Conservation (phyloP, 169 alveolate genomes). For the Plasmodium malariae region DNA sequence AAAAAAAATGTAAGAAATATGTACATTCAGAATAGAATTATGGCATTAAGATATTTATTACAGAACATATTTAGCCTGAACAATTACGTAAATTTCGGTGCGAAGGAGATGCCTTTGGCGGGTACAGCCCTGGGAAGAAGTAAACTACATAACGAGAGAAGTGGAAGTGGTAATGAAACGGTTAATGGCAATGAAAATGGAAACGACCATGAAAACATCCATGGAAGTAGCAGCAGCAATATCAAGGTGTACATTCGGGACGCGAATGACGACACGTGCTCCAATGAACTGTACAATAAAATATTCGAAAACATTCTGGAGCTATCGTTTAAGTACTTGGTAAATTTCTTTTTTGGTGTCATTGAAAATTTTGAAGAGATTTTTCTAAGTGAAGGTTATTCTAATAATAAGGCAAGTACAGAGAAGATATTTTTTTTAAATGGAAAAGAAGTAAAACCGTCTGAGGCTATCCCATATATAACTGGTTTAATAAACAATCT, state of each 20-base stretch:
- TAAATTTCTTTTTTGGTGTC: constrained; percentile 23
- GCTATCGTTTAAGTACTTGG: constrained; percentile 27
- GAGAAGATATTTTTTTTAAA: no score
- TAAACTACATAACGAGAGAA: no score
- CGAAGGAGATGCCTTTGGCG: not conserved
- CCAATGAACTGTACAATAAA: not conserved
- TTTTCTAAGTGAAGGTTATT: constrained; percentile 8
- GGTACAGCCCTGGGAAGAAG: not conserved
- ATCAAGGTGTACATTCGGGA: not conserved
- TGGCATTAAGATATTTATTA: constrained; percentile 32
- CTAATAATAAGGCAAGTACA: not conserved
- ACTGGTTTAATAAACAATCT: no score
- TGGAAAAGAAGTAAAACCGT: no score
- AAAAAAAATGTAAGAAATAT: constrained; percentile 40
- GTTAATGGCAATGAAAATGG: not conserved
- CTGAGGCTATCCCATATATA: no score
- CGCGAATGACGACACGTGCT: not conserved
- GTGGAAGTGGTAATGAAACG: not conserved
- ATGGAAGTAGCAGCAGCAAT: no score
- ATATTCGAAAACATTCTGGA: constrained; percentile 3
- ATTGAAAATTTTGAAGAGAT: constrained; percentile 25
- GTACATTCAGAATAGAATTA: constrained; percentile 31
- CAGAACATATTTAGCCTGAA: constrained; percentile 21
- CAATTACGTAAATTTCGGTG: not conserved
- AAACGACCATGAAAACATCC: not conserved